phyloP scores from a whole-genome alignment of 345 rosid genomes.

The Corchorus olitorius region DNA sequence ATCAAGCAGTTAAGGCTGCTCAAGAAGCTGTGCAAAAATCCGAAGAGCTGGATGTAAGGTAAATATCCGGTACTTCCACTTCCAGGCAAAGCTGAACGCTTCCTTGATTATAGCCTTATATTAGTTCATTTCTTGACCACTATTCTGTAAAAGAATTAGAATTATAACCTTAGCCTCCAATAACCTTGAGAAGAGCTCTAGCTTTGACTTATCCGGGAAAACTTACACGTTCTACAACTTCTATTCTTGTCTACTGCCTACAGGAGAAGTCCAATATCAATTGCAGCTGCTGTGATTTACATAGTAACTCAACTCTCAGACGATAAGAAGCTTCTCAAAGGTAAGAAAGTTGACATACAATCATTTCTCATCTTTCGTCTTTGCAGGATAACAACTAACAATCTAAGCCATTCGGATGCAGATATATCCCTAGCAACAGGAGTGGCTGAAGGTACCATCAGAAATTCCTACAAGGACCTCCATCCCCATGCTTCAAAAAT shows the following conservation, averaged over 20 bases:
- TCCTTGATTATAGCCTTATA: not conserved
- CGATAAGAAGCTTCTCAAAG: conserved; percentile 89
- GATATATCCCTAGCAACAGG: conserved; percentile 22
- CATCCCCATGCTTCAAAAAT: conserved; percentile 20
- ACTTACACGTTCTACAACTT: not conserved
- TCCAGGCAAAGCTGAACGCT: not conserved
- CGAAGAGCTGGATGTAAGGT: conserved; percentile 24
- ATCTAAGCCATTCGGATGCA: not conserved
- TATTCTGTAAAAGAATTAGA: not conserved
- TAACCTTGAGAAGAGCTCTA: not conserved
- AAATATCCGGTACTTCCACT: not conserved
- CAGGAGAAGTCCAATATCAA: conserved; percentile 99
- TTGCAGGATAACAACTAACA: not conserved
- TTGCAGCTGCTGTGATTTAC: conserved; percentile 95
- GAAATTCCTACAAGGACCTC: conserved; percentile 26
- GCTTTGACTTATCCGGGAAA: not conserved
- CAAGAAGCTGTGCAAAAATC: conserved; percentile 25
- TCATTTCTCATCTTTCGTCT: not conserved
- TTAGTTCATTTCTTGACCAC: not conserved
- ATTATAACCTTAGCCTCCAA: not conserved
- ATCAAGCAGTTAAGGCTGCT: conserved; percentile 26
- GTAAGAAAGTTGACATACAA: conserved; percentile 37
- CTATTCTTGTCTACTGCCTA: not conserved
- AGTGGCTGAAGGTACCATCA: conserved; percentile 26
- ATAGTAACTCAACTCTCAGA: conserved; percentile 93